Conservation (phyloP, 2,329 filamentous ascomycete species). For the Claviceps sorghi region DNA sequence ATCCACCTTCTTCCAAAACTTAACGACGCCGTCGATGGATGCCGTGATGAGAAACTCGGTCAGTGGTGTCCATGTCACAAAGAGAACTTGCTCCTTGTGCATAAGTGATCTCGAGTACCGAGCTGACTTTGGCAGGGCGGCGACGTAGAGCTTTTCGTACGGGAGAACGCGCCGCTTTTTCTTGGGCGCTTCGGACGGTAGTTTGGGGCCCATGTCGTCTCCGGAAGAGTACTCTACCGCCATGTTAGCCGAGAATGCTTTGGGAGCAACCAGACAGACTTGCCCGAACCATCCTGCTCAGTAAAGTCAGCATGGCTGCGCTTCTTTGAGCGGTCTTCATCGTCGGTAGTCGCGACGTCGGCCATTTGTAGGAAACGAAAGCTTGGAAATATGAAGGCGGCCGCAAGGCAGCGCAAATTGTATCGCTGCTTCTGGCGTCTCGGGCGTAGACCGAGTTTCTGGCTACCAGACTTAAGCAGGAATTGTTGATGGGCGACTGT, state of each 20-base stretch:
- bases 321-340: slow-evolving; percentile 24
- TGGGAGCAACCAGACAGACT: slow-evolving; percentile 3
- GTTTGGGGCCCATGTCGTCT: slow-evolving; percentile 85
- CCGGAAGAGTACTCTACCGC: slow-evolving; percentile 55
- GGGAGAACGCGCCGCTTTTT: slow-evolving; percentile 85
- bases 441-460: not conserved
- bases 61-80: slow-evolving; percentile 71
- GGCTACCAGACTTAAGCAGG: too few species aligned
- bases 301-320: slow-evolving; percentile 43
- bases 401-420: not conserved
- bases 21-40: slow-evolving; percentile 88
- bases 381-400: not conserved
- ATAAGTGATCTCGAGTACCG: slow-evolving; percentile 94
- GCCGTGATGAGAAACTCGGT: slow-evolving; percentile 94
- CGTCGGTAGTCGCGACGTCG: slow-evolving; percentile 11
- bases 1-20: slow-evolving; percentile 96
- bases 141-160: slow-evolving; percentile 89
- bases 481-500: not conserved
- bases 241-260: slow-evolving; percentile 3
- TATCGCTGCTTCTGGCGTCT: not conserved
- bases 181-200: slow-evolving; percentile 69
- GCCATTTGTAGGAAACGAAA: slow-evolving; percentile 1
- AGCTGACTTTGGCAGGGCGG: slow-evolving; percentile 64
- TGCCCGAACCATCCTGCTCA: slow-evolving; percentile 29
- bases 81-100: slow-evolving; percentile 92